Base-by-base conservation (phyloP, 768 basidiomycete genomes). In the Rubroboletus satanas region DNA sequence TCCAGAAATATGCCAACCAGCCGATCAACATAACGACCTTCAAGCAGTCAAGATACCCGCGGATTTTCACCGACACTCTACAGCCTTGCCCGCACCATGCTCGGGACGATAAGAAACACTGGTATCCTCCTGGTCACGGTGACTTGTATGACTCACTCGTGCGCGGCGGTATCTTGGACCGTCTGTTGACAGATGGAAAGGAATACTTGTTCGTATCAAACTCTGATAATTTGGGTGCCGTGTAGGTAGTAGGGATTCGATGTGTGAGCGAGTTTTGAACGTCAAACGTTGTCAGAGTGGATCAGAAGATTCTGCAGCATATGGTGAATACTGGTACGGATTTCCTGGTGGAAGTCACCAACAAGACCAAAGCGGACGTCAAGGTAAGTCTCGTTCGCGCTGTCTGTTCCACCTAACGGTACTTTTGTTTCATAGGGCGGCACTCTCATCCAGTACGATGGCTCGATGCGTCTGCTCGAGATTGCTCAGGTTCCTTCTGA, bases 91-190 rank as follows among this genome's bases (percentile, higher is more conserved):
- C 93, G 17, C 83, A 84, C 65, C 79, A 81, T 45, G 85, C 85
- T 36, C 80, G 82, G 53, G 87, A 88, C 63, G 89, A 95, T 78
- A 93, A 96, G 81, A 83, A 83, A 69, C 76, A 84, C 74, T 98
- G 95, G 93, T 98, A 97, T 79, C 93, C 95, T 51, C 92, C 95
- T 48, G 94, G 95, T 62, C 95, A 98, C 77, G 94, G 95, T 70
- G 94, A 98, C 73, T 76, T 98, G 66, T 98, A 94, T 77, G 93
- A 95, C 64, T 92, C 94, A 35, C 79, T 98, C 59, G 74, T 83
- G 66, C 93, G 94, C 74, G 92, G 89, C 23, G 93, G 95, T 59
- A 84, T 94, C 49, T 80, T 98, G 59, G 92, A 96, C 68, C 87
- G 91, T 74, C 82, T 98, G 41, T 75, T 98, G 52, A 77, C 87